Evolutionary conservation across 371 early-diverging fungal genomes (phyloP), one percentile per base, ranked within the genome.

Genomic region (Apophysomyces sp.): DNA sequence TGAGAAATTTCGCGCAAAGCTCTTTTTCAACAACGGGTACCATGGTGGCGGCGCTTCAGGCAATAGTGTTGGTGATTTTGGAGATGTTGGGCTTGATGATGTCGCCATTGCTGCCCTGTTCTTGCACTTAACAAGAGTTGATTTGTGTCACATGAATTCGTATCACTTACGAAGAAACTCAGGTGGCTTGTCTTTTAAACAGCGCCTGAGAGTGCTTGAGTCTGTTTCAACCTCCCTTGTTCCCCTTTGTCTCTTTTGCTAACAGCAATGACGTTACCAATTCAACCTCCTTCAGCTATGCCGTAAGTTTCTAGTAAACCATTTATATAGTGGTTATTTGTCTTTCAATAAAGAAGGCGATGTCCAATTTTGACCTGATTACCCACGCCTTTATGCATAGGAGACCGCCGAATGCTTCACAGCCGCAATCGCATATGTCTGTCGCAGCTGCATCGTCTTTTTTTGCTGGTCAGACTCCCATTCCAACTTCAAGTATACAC

Each of bases 31-130:
- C 11, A 52, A 24, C 2, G 62, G 49, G 39, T 58, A 41, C 70
- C 70, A 70, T 52, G 70, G 69, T 27, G 68, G 63, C 29, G 68
- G 60, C 3, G 57, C 36, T 39, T 57, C 21, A 8, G 58, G 53
- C 26, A 29, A 57, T 8, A 68, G 55, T 26, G 55, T 58, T 4
- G 64, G 64, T 37, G 64, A 63, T 53, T 56, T 61, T 13, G 65
- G 51, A 13, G 67, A 61, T 16, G 56, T 37, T 26, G 44, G 49
- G 21, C 49, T 44, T 21, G 18, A 18, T 21, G 49, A 21, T 21
- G 21, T 44, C 24, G 49, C 21, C 49, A 44, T 21, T 9, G 21
- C 16, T 18, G 21, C 9, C 11, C 13, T 16, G 7, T 44, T 44
- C 8, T 44, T 44, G 49, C 6, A 21, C 18, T 44, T 44, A 21